Evolutionary conservation across 2,329 filamentous ascomycete genomes (phyloP).

Genomic region (Colletotrichum sp.): DNA sequence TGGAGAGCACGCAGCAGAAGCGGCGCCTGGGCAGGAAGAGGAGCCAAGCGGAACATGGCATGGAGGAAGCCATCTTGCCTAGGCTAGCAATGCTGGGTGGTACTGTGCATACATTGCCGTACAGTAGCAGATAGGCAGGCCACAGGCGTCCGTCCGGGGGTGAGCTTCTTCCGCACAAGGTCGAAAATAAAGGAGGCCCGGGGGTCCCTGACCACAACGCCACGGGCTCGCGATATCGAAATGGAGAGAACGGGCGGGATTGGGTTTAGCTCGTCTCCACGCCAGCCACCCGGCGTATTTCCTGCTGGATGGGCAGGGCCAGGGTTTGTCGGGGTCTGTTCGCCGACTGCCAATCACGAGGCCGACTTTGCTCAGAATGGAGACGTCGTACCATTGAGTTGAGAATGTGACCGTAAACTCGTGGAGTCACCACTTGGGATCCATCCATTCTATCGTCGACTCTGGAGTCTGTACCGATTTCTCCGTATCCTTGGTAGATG

Average conservation of each 20-base stretch:
- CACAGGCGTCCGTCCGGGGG: neutral
- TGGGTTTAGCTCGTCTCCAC: slow-evolving; percentile 19
- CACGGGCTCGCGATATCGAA: slow-evolving; percentile 16
- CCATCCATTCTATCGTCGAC: neutral
- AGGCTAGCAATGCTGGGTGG: neutral
- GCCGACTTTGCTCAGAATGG: neutral
- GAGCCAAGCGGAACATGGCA: neutral
- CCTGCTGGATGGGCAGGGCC: slow-evolving; percentile 1
- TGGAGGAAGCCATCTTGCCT: neutral
- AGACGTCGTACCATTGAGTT: slow-evolving; percentile 3
- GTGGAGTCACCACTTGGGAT: neutral
- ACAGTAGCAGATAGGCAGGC: neutral
- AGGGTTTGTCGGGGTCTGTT: slow-evolving; percentile 4
- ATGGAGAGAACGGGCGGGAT: slow-evolving; percentile 4
- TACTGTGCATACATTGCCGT: neutral
- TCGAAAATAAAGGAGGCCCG: slow-evolving; percentile 20
- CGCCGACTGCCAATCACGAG: slow-evolving; percentile 13
- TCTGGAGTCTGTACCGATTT: neutral
- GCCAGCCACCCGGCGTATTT: slow-evolving; percentile 25
- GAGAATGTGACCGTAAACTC: neutral
- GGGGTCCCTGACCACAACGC: slow-evolving; percentile 6
- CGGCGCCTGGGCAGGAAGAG: neutral
- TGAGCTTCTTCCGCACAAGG: slow-evolving; percentile 5
- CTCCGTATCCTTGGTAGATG: neutral
- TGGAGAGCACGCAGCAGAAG: neutral